Conservation (phyloP, 176 grass and related monocot genomes). For the Avena eriantha region DNA sequence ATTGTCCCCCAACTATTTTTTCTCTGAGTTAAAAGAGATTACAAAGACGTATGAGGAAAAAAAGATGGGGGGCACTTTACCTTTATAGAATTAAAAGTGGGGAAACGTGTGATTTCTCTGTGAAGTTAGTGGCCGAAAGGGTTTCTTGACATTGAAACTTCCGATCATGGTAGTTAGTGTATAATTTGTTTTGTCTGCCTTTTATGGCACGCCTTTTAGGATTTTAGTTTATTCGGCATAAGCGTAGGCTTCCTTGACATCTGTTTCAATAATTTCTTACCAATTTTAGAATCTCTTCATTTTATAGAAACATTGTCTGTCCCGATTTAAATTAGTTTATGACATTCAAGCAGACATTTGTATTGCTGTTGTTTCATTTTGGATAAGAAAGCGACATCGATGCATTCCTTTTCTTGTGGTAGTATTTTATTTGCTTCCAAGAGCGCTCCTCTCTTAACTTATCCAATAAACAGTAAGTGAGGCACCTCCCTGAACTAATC, state of each 20-base stretch:
- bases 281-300: constrained; percentile 12
- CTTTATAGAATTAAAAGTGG: constrained; percentile 12
- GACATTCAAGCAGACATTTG: constrained; percentile 28
- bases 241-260: constrained; percentile 11
- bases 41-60: constrained; percentile 9
- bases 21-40: background rate
- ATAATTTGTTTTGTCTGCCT: constrained; percentile 31
- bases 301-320: constrained; percentile 19
- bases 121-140: constrained; percentile 25
- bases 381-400: constrained; percentile 41
- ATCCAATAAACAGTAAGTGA: constrained; percentile 8
- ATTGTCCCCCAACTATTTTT: background rate
- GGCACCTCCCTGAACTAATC: constrained; percentile 8
- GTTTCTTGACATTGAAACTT: constrained; percentile 26
- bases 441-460: constrained; percentile 35
- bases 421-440: constrained; percentile 43
- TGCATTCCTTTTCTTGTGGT: constrained; percentile 39
- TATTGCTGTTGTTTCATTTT: constrained; percentile 37
- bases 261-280: background rate
- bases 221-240: constrained; percentile 12
- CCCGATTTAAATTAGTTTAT: constrained; percentile 35
- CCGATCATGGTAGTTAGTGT: constrained; percentile 37
- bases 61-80: background rate
- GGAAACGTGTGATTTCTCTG: constrained; percentile 20
- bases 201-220: background rate